phyloP scores from a whole-genome alignment of 1,284 basidiomycete genomes.

The Rugosomyces carneus region DNA sequence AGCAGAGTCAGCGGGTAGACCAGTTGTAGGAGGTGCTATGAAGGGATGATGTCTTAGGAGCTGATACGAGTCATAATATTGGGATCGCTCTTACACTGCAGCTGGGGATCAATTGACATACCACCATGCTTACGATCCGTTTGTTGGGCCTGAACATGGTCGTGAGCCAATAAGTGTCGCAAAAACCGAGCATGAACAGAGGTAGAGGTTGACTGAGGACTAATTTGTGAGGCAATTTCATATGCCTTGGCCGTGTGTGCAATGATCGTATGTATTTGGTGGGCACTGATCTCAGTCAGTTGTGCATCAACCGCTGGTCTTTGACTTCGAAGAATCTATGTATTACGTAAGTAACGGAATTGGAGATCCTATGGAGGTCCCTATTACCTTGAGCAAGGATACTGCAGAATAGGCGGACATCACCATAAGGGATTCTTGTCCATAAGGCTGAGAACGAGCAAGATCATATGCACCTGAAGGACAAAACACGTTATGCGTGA shows the following conservation, averaged over 20 bases:
- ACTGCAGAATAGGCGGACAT: constrained; percentile 83
- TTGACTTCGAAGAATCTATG: constrained; percentile 54
- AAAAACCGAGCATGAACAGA: constrained; percentile 73
- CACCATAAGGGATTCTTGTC: constrained; percentile 73
- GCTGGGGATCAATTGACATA: constrained; percentile 43
- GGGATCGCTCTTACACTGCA: constrained; percentile 35
- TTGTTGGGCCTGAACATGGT: constrained; percentile 49
- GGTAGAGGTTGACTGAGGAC: constrained; percentile 54
- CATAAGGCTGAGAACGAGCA: constrained; percentile 51
- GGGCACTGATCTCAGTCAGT: constrained; percentile 48
- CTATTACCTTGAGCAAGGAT: constrained; percentile 63
- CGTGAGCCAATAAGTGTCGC: constrained; percentile 58
- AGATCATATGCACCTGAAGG: constrained; percentile 2
- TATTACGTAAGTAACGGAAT: constrained; percentile 3
- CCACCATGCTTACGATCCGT: constrained; percentile 30
- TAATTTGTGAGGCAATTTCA: constrained; percentile 55
- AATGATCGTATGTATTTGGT: constrained; percentile 61
- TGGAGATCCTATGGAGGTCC: too few species aligned
- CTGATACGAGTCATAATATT: constrained; percentile 6
- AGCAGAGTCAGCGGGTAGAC: constrained; percentile 24
- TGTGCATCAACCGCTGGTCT: constrained; percentile 46
- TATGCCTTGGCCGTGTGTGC: constrained; percentile 68
- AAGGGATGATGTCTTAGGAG: not conserved
- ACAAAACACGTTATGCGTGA: too few species aligned
- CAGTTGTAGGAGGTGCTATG: constrained; percentile 10